Percentiles rank a stretch among this genome's conserved stretches.
These are phyloP conservation scores for Ballota nigra DNA, from an alignment of 257 asterid species.

Conservation along the genomic window DNA sequence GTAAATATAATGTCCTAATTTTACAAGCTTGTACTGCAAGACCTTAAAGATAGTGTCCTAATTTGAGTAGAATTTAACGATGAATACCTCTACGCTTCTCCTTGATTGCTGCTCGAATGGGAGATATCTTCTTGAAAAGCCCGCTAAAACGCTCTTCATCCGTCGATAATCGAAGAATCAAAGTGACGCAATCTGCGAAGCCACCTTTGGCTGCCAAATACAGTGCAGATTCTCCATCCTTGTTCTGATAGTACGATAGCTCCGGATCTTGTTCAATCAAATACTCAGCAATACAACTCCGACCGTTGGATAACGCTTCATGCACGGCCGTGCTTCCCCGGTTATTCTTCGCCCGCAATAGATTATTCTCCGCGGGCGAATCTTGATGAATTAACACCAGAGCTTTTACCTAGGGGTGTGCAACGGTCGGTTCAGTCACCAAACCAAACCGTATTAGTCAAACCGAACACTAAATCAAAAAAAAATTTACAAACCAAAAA, in stretches of 20 bases:
- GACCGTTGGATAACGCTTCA: slow-evolving; percentile 15
- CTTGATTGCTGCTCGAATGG: slow-evolving; percentile 21
- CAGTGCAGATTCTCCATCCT: slow-evolving; percentile 17
- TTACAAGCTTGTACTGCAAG: too few relatives aligned
- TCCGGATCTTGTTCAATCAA: slow-evolving; percentile 22
- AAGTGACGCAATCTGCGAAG: slow-evolving; percentile 4
- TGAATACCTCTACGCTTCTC: slow-evolving; percentile 12
- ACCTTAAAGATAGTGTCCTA: too few relatives aligned
- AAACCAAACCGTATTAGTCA: too few relatives aligned
- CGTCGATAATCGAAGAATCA: not conserved
- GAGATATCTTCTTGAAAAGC: slow-evolving; percentile 16
- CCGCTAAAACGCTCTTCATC: not conserved
- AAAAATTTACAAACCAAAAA: too few relatives aligned
- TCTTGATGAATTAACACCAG: not conserved
- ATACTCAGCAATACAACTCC: not conserved
- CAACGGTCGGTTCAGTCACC: too few relatives aligned
- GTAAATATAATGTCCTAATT: too few relatives aligned
- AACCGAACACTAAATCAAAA: too few relatives aligned
- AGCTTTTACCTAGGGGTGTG: too few relatives aligned
- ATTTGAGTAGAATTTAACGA: not conserved
- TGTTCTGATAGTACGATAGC: slow-evolving; percentile 11
- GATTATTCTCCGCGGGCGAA: not conserved
- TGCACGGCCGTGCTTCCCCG: slow-evolving; percentile 33
- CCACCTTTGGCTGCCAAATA: slow-evolving; percentile 40
- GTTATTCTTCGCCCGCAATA: slow-evolving; percentile 5